Percentiles rank a stretch among this genome's conserved stretches.
Evolutionary conservation across 2,329 filamentous ascomycete species (phyloP).

Genomic region (Beauveria sp.): DNA sequence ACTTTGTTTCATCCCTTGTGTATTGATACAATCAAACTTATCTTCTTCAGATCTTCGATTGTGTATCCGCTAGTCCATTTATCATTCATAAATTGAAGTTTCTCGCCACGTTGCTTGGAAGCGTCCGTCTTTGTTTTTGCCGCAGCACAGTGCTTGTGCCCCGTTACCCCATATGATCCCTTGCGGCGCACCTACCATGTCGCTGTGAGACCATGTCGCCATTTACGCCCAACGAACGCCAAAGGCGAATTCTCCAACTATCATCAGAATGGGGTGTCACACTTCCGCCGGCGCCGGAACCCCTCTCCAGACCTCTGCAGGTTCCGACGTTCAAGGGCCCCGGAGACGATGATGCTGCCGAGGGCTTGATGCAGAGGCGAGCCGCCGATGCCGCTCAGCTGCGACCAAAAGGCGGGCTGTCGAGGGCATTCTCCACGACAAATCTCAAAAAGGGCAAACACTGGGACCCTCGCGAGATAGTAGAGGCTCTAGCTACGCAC

Average conservation of each 20-base stretch:
- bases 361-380: constrained; percentile 45
- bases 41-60: background rate
- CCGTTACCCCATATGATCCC: background rate
- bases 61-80: background rate
- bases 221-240: constrained; percentile 28
- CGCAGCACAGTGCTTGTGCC: background rate
- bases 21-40: background rate
- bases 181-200: background rate
- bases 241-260: constrained; percentile 41
- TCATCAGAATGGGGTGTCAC: constrained; percentile 43
- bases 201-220: constrained; percentile 8
- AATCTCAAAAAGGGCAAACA: constrained; percentile 40
- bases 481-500: constrained; percentile 42
- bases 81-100: background rate
- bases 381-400: constrained; percentile 27
- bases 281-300: constrained; percentile 31
- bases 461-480: constrained; percentile 46
- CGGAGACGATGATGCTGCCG: constrained; percentile 44
- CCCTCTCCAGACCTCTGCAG: constrained; percentile 34
- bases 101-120: background rate
- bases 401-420: constrained; percentile 32
- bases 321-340: constrained; percentile 37
- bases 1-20: constrained; percentile 6
- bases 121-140: background rate
- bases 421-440: constrained; percentile 29